phyloP scores from a whole-genome alignment of 2,329 filamentous ascomycete genomes.

The Pseudogymnoascus sp. region DNA sequence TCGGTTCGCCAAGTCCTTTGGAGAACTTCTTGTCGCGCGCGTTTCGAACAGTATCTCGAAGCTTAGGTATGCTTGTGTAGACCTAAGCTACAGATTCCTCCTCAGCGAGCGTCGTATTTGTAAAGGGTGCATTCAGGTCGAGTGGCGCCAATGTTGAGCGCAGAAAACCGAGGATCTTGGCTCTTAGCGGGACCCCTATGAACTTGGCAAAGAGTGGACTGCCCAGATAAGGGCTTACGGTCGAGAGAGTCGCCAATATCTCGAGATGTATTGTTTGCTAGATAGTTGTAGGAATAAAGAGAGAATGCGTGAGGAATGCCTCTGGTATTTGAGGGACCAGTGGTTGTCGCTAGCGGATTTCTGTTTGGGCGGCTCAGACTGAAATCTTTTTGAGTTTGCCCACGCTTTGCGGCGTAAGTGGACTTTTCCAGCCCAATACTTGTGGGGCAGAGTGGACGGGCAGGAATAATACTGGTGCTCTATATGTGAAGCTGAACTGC shows the following conservation, averaged over 20 bases:
- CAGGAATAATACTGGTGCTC: background rate
- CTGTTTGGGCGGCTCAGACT: background rate
- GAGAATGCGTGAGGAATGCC: background rate
- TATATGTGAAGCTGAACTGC: background rate
- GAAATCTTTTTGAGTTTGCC: slow-evolving; percentile 2
- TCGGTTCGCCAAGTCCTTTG: background rate
- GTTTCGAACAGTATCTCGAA: background rate
- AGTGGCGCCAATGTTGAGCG: slow-evolving; percentile 3
- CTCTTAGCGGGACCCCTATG: background rate
- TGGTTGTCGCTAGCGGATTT: background rate
- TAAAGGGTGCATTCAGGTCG: slow-evolving; percentile 3
- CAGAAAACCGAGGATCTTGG: slow-evolving; percentile 1
- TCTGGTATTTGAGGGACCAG: slow-evolving; percentile 4
- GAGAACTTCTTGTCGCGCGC: background rate
- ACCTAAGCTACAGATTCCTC: background rate
- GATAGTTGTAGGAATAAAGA: background rate
- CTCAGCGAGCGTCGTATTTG: background rate
- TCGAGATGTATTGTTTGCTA: background rate
- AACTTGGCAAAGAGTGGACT: slow-evolving; percentile 7
- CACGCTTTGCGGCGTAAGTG: background rate
- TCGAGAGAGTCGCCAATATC: background rate
- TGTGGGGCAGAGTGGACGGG: background rate
- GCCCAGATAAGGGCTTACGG: background rate
- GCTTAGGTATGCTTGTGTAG: slow-evolving; percentile 4
- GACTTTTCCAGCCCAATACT: background rate